Percentiles rank a stretch among this genome's conserved stretches.
Evolutionary conservation across 768 basidiomycete species (phyloP).

Genomic region (Cystofilobasidium bisporidii): DNA sequence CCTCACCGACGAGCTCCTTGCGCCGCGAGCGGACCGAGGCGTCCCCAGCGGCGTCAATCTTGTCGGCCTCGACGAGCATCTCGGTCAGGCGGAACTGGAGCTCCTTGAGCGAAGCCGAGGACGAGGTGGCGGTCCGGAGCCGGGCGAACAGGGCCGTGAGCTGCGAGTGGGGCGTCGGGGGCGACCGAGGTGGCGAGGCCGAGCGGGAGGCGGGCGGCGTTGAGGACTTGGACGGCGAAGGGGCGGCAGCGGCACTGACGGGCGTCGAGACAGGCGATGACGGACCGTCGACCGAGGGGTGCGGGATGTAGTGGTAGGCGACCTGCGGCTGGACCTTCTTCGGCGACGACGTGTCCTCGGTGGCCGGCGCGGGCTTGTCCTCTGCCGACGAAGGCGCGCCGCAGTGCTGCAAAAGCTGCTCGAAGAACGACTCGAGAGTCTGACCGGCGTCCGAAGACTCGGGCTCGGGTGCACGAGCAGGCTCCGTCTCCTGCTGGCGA

Average conservation of each 20-base stretch:
- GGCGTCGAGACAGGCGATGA: neutral
- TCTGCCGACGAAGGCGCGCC: neutral
- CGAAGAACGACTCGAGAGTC: neutral
- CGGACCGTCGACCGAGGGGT: slow-evolving; percentile 13
- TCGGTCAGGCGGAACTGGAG: neutral
- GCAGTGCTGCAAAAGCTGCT: neutral
- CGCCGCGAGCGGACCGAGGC: neutral
- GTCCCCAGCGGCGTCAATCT: neutral
- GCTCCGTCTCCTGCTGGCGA: neutral
- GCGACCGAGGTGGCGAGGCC: neutral
- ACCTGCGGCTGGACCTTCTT: neutral
- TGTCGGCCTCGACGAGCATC: neutral
- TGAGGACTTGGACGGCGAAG: neutral
- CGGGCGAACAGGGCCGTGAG: neutral
- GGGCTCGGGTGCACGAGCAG: neutral
- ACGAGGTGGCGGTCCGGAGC: neutral
- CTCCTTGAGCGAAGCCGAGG: neutral
- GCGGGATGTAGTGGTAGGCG: slow-evolving; percentile 21
- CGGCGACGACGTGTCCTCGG: neutral
- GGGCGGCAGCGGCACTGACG: neutral
- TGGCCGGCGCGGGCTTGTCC: neutral
- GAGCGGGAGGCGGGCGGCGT: neutral
- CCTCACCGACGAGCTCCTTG: neutral
- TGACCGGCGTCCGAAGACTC: neutral
- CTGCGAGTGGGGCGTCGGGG: neutral